Conservation (phyloP, 352 stramenopile species). For the Phytopythium montanum region DNA sequence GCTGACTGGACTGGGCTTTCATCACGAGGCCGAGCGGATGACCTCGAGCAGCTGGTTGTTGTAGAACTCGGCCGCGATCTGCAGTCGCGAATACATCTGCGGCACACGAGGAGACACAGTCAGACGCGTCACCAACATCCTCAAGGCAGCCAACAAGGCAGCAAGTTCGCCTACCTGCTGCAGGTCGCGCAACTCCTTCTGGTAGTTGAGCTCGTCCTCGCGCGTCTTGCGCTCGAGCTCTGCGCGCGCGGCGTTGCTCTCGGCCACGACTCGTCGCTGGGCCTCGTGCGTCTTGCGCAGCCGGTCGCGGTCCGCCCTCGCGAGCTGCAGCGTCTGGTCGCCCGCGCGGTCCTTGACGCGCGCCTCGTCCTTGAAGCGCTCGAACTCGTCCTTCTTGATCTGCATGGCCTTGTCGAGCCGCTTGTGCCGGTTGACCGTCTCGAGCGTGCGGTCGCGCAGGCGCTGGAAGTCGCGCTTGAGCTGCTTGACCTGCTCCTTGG, state of each 20-base stretch:
- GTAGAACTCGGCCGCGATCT: slow-evolving; percentile 62
- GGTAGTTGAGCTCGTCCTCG: slow-evolving; percentile 58
- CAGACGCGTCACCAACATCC: not conserved
- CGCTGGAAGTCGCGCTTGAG: slow-evolving; percentile 49
- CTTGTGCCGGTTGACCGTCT: slow-evolving; percentile 65
- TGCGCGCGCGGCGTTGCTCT: slow-evolving; percentile 43
- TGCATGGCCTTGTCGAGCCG: slow-evolving; percentile 65
- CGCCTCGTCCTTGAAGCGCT: slow-evolving; percentile 62
- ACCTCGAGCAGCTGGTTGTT: slow-evolving; percentile 57
- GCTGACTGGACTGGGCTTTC: not conserved
- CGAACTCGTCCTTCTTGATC: slow-evolving; percentile 67
- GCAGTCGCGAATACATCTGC: slow-evolving; percentile 67
- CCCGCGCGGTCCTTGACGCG: slow-evolving; percentile 58
- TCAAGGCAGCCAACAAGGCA: not conserved
- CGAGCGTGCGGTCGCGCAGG: slow-evolving; percentile 36
- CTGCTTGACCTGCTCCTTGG: slow-evolving; percentile 69
- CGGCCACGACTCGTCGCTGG: slow-evolving; percentile 47
- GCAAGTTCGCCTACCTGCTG: slow-evolving; percentile 31
- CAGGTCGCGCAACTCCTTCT: slow-evolving; percentile 62
- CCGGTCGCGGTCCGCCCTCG: slow-evolving; percentile 52
- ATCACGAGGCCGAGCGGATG: slow-evolving; percentile 26
- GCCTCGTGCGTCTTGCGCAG: slow-evolving; percentile 43
- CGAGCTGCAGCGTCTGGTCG: slow-evolving; percentile 45
- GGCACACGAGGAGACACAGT: not conserved
- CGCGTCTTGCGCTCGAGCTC: slow-evolving; percentile 66